These are phyloP conservation scores for Colletotrichum sp. DNA, from an alignment of 2,329 filamentous ascomycete species.

Conservation along the genomic window DNA sequence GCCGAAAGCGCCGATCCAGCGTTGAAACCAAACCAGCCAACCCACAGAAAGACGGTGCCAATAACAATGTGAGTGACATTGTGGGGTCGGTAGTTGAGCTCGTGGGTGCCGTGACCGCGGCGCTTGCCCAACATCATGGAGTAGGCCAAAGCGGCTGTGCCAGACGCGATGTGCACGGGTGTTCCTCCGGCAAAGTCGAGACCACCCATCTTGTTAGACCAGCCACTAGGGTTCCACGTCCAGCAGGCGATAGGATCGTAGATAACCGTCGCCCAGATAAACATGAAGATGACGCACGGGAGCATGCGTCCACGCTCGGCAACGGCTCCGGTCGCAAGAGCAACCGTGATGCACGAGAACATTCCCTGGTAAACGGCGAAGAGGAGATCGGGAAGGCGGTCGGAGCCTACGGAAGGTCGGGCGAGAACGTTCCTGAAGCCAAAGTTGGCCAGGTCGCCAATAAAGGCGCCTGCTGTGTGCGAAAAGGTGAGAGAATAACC, in stretches of 20 bases:
- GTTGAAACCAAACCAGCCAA: constrained; percentile 96
- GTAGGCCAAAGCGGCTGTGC: constrained; percentile 84
- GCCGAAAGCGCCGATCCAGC: constrained; percentile 82
- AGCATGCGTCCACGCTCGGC: constrained; percentile 89
- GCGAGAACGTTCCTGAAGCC: constrained; percentile 79
- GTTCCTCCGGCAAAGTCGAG: constrained; percentile 91
- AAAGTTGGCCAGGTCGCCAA: constrained; percentile 81
- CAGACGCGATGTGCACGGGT: constrained; percentile 87
- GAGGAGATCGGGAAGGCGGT: constrained; percentile 78
- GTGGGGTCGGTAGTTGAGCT: constrained; percentile 90
- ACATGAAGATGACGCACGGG: constrained; percentile 90
- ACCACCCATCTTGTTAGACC: constrained; percentile 80
- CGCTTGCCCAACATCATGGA: constrained; percentile 91
- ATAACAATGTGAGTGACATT: constrained; percentile 93
- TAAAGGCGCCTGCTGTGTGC: constrained; percentile 75
- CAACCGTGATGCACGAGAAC: constrained; percentile 87
- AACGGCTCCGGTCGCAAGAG: constrained; percentile 82
- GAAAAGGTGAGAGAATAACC: constrained; percentile 85
- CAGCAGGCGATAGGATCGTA: constrained; percentile 95
- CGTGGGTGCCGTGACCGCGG: constrained; percentile 82
- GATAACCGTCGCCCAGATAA: constrained; percentile 87
- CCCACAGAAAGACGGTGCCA: constrained; percentile 92
- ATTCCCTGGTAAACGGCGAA: constrained; percentile 89
- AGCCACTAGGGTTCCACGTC: constrained; percentile 88
- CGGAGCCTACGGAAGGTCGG: constrained; percentile 75